Evolutionary conservation across 2,329 filamentous ascomycete genomes (phyloP), one percentile per base, ranked within the genome.

Genomic region (Apiospora arundinis): DNA sequence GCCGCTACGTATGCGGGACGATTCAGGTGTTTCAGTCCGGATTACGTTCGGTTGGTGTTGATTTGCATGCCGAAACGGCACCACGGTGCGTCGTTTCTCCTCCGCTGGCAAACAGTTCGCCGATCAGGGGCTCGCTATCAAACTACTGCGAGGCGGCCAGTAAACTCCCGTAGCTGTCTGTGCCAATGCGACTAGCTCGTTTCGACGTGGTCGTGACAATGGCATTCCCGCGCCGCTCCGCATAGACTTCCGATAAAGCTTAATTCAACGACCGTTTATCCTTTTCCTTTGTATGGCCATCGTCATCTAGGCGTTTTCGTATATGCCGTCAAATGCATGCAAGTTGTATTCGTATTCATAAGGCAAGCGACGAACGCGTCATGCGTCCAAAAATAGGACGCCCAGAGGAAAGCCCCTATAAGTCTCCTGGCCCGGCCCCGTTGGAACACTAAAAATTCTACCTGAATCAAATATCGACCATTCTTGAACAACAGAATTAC

Each of bases 391-490:
- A 32, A 12, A 40, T 14, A 40, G 56, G 21, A n/a, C 4, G 3
- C 9, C 18, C 6, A 12, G 3, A 23, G 56, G 11, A 12, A 3
- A 23, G 28, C 16, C 9, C 18, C 18, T 40, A 63, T n/a, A 63
- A 40, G 56, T 23, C n/a, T 14, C 21, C 28, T 14, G 1, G 32
- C 1, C 9, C 21, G 5, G 8, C 28, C 21, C 11, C 0, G 12
- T 23, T 21, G 5, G 21, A n/a, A 6, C 2, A 1, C 1, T 23
- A 8, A 12, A 23, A 0, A 12, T 14, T 0, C 1, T 0, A 14
- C 18, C 32, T n/a, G n/a, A n/a, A n/a, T n/a, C n/a, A 9, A 37
- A 18, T 2, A 16, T 37, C 28, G 11, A 37, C 52, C 25, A 2
- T 21, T 9, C 21, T 3, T 6, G 1, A 8, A 11, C 40, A 25